These are phyloP conservation scores for Scheffersomyces spartinae DNA, from an alignment of 805 yeast species.

Conservation along the genomic window DNA sequence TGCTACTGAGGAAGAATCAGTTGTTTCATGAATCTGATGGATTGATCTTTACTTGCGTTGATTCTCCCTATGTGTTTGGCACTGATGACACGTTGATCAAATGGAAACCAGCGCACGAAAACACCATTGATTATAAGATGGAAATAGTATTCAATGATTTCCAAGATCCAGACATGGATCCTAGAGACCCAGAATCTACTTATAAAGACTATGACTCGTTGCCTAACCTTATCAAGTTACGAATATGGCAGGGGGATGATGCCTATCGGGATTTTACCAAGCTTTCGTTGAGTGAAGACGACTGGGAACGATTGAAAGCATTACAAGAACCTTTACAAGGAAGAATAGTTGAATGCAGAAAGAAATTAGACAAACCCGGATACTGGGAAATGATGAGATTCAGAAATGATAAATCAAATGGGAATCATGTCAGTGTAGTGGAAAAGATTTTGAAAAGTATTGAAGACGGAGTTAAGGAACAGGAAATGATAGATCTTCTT, in stretches of 20 bases:
- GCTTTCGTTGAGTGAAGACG: conserved; percentile 50
- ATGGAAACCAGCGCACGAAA: conserved; percentile 97
- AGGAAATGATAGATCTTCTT: too few species aligned
- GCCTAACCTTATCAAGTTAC: conserved; percentile 51
- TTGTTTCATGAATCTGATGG: conserved; percentile 91
- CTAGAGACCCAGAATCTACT: conserved; percentile 56
- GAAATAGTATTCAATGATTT: conserved; percentile 45
- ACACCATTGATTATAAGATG: conserved; percentile 80
- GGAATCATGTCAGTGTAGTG: conserved; percentile 75
- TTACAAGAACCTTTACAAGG: conserved; percentile 78
- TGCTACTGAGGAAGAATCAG: conserved; percentile 57
- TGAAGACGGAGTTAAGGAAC: conserved; percentile 78
- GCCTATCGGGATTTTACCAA: conserved; percentile 58
- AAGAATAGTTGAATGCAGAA: conserved; percentile 76
- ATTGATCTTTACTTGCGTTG: conserved; percentile 82
- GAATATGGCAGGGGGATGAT: conserved; percentile 67
- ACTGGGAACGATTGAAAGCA: conserved; percentile 68
- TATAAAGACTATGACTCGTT: conserved; percentile 73
- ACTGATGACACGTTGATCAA: conserved; percentile 79
- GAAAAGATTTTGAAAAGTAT: conserved; percentile 76
- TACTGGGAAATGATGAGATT: conserved; percentile 81
- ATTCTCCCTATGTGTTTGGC: conserved; percentile 77
- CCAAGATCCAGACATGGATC: conserved; percentile 53
- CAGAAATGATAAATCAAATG: conserved; percentile 85
- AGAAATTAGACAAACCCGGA: conserved; percentile 41